Evolutionary conservation across 257 asterid species (phyloP).

Genomic region (Phtheirospermum japonicum): DNA sequence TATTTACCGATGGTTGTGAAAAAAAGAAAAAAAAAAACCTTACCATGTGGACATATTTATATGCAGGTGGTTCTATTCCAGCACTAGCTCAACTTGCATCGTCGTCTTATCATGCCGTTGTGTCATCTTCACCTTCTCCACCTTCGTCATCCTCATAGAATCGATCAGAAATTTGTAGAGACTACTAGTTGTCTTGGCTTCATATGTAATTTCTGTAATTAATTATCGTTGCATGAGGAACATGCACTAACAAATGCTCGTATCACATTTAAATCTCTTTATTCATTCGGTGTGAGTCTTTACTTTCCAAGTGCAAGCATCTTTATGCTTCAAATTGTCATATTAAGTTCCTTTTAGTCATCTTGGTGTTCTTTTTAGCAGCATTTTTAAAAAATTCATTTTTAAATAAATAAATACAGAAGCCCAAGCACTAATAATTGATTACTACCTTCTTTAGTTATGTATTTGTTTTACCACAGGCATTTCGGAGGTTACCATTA

Average conservation of each 20-base stretch:
- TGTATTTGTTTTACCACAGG: not conserved
- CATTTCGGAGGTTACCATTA: not conserved
- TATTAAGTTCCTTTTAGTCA: slow-evolving; percentile 3
- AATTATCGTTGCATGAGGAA: slow-evolving; percentile 1
- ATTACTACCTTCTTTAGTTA: not conserved
- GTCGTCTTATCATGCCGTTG: slow-evolving; percentile 70
- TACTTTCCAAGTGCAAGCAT: slow-evolving; percentile 12
- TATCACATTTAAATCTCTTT: slow-evolving; percentile 4
- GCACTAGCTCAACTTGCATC: slow-evolving; percentile 85
- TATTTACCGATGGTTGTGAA: not conserved
- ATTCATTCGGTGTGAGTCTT: no score
- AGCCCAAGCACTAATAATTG: not conserved
- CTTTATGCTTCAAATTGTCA: slow-evolving; percentile 1
- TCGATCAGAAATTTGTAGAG: slow-evolving; percentile 24
- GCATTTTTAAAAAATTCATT: slow-evolving; percentile 13
- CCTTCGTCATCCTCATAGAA: slow-evolving; percentile 46
- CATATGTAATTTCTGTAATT: slow-evolving; percentile 23
- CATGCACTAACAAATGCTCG: slow-evolving; percentile 20
- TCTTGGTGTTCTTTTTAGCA: slow-evolving; percentile 3
- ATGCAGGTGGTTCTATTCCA: slow-evolving; percentile 90
- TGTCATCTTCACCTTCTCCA: slow-evolving; percentile 51
- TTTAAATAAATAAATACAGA: slow-evolving; percentile 5
- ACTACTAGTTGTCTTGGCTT: slow-evolving; percentile 7
- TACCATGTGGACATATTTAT: slow-evolving; percentile 25
- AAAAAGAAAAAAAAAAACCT: slow-evolving; percentile 18